Conservation (phyloP, 2,329 filamentous ascomycete genomes). For the Leptographium galeiforme region DNA sequence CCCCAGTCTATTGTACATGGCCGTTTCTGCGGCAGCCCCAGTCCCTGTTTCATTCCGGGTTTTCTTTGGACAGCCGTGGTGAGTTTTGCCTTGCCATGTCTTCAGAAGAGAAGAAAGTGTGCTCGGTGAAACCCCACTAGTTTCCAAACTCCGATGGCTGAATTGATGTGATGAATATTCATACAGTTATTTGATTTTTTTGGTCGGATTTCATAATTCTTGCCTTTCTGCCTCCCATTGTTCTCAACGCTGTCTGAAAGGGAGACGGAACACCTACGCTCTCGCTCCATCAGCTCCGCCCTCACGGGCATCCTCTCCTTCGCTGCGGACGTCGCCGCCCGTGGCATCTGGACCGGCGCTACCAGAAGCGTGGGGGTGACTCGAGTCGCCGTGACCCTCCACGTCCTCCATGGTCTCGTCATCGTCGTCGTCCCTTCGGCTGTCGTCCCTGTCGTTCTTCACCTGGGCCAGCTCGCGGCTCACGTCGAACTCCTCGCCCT, state of each 20-base stretch:
- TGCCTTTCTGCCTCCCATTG: background rate
- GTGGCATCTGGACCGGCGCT: constrained; percentile 79
- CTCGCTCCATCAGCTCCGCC: constrained; percentile 91
- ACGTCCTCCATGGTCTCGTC: constrained; percentile 72
- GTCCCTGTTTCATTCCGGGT: background rate
- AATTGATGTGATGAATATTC: background rate
- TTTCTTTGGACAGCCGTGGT: background rate
- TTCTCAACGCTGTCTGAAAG: constrained; percentile 8
- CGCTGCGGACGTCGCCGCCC: constrained; percentile 80
- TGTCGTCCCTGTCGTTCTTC: constrained; percentile 32
- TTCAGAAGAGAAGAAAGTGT: background rate
- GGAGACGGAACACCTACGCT: constrained; percentile 74
- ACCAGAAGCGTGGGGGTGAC: constrained; percentile 52
- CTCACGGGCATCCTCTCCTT: constrained; percentile 77
- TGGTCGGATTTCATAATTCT: background rate
- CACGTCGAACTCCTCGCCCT: constrained; percentile 81
- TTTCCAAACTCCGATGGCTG: background rate
- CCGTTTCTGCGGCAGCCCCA: background rate
- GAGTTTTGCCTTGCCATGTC: background rate
- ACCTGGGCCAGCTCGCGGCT: constrained; percentile 55
- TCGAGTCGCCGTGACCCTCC: constrained; percentile 48
- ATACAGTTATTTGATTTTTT: constrained; percentile 2
- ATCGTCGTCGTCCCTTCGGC: constrained; percentile 38
- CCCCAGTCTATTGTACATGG: background rate
- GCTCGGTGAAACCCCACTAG: background rate